Base-by-base conservation (phyloP, 2,329 filamentous ascomycete genomes). In the Alternaria solani region DNA sequence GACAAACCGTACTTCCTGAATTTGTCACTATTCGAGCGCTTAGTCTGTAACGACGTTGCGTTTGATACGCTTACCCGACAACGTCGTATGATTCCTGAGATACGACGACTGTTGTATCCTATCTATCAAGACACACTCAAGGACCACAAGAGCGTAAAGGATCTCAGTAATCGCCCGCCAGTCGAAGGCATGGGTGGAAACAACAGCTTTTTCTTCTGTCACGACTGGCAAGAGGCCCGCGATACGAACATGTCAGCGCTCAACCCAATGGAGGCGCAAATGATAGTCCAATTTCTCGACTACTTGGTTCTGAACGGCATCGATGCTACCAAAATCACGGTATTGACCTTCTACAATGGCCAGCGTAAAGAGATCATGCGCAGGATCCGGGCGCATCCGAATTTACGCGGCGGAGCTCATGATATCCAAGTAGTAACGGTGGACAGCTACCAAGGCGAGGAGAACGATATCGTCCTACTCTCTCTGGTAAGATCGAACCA, bases 321-420 rank as follows among this genome's bases (percentile, higher is more conserved):
- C 1, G 68, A 80, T 0, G 74, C 85, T 0, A 74, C 79, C 0
- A 82, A 89, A 6, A 93, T 97, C 57, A 96, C 93, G 0, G 81
- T 97, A 3, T 78, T 97, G 51, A 94, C 93, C 0, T 97, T 95
- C 72, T 97, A 97, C 81, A 92, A 91, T 43, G 93, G 91, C 0
- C 94, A 97, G 72, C 85, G 89, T 44, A 90, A 90, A 65, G 79
- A 84, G 2, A 83, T 97, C 2, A 69, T 88, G 0, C 81, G 80
- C 14, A 75, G 79, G 6, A 75, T 89, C 4, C 76, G 78, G 11
- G 65, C 70, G 0, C 77, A 83, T 59, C 71, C 73, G 1, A 81
- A 83, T 51, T 79, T 88, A 1, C 51, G 58, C 4, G 57, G 8
- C 18, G 20, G 23, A 18, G 60, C 60, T 4, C 30, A 20, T 0